Evolutionary conservation across 2,329 filamentous ascomycete species (phyloP).

Genomic region (Fusarium avenaceum): DNA sequence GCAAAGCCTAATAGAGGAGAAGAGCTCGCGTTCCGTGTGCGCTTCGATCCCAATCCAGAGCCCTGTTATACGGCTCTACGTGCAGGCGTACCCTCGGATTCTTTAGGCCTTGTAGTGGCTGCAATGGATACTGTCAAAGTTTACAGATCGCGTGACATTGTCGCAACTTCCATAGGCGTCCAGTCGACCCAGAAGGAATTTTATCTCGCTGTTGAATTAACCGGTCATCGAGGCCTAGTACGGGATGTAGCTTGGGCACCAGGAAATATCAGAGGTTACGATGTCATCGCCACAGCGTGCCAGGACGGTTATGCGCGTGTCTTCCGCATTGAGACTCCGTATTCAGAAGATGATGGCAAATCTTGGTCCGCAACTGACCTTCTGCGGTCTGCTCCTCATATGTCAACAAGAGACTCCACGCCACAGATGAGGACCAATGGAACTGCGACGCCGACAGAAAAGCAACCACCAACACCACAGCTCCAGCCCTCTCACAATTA

Average conservation of each 20-base stretch:
- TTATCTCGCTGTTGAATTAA: conserved; percentile 84
- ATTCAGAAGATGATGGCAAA: conserved; percentile 61
- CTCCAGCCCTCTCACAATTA: conserved; percentile 40
- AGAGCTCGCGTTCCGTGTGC: conserved; percentile 87
- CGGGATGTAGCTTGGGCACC: conserved; percentile 93
- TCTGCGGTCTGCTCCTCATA: conserved; percentile 52
- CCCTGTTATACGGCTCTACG: conserved; percentile 82
- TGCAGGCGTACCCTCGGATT: conserved; percentile 84
- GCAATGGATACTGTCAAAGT: conserved; percentile 87
- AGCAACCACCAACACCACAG: conserved; percentile 45
- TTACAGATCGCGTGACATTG: conserved; percentile 78
- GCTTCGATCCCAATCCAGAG: conserved; percentile 89
- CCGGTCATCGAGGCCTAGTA: conserved; percentile 80
- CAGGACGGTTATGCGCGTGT: conserved; percentile 92
- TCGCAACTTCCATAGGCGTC: conserved; percentile 65
- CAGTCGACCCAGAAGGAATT: conserved; percentile 78
- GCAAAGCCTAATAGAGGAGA: conserved; percentile 80
- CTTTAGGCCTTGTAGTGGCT: conserved; percentile 85
- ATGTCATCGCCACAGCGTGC: conserved; percentile 90
- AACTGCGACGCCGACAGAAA: conserved; percentile 42
- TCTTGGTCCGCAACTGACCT: conserved; percentile 65
- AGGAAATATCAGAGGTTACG: conserved; percentile 89
- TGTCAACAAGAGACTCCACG: conserved; percentile 46
- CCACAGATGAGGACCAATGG: conserved; percentile 52
- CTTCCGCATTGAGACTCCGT: conserved; percentile 80